Conservation (phyloP, 768 basidiomycete genomes). For the Leccinum rimulosum region DNA sequence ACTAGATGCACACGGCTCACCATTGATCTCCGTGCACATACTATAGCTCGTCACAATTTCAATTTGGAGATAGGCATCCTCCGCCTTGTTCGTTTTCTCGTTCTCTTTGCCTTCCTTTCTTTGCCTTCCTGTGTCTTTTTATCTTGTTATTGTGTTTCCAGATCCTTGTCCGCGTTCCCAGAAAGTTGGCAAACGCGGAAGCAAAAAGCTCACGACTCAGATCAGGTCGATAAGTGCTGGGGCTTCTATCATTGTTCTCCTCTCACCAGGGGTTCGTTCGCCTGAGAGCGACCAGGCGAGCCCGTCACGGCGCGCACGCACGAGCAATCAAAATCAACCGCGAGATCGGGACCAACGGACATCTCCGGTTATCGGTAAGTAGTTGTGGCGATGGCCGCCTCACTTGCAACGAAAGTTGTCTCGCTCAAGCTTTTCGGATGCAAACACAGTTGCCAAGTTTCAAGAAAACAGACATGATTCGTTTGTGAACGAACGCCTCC, state of each 20-base stretch:
- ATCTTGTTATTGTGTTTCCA: background rate
- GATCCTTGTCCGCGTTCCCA: constrained; percentile 9
- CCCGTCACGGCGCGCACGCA: background rate
- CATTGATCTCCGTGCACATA: constrained; percentile 14
- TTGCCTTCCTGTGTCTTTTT: background rate
- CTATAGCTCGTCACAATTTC: constrained; percentile 8
- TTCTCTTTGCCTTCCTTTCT: background rate
- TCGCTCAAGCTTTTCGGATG: background rate
- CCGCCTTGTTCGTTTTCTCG: background rate
- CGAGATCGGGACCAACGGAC: background rate
- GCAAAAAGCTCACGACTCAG: constrained; percentile 1
- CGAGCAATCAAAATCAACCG: background rate
- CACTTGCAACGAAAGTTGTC: background rate
- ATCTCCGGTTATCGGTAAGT: background rate
- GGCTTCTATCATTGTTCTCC: background rate
- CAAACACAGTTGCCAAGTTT: background rate
- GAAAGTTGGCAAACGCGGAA: background rate
- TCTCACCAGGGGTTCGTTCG: background rate
- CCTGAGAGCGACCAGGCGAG: background rate
- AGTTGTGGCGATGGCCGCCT: background rate
- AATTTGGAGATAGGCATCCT: background rate
- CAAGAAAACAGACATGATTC: background rate
- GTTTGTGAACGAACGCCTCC: background rate
- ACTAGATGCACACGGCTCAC: constrained; percentile 1
- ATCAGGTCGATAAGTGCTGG: constrained; percentile 1